These are phyloP conservation scores for Erysimum cheiri DNA, from an alignment of 441 rosid genomes.

Conservation along the genomic window DNA sequence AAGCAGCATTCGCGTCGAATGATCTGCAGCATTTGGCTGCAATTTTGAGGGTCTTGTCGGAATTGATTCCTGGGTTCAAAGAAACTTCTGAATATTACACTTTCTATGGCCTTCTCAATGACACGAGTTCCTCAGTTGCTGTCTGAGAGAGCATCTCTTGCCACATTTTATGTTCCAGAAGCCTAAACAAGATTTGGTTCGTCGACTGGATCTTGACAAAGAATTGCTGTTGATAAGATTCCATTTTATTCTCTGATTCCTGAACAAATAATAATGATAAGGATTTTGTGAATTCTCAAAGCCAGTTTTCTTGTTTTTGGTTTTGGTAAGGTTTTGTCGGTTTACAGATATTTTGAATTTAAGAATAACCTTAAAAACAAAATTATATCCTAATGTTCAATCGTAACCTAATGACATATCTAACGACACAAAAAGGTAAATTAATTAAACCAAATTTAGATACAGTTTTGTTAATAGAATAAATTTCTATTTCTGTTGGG, in stretches of 20 bases:
- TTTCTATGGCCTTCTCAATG: constrained; percentile 63
- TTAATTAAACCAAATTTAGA: neutral
- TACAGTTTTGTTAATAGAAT: neutral
- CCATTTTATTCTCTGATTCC: neutral
- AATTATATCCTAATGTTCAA: too few species aligned
- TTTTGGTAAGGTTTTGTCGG: neutral
- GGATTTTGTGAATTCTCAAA: neutral
- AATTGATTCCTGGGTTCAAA: constrained; percentile 73
- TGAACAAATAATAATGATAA: neutral
- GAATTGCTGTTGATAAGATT: neutral
- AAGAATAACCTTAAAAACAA: neutral
- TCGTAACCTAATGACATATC: neutral
- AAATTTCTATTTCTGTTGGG: neutral
- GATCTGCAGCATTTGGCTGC: constrained; percentile 82
- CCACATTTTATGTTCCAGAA: constrained; percentile 8
- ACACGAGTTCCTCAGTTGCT: constrained; percentile 59
- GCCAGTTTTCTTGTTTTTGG: neutral
- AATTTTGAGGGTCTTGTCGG: constrained; percentile 85
- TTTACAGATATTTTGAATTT: neutral
- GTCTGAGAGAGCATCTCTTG: constrained; percentile 38
- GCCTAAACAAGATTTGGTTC: neutral
- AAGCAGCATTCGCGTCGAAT: constrained; percentile 75
- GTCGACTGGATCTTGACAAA: neutral
- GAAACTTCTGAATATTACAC: constrained; percentile 65
- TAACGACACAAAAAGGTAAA: neutral